A percentile compares a stretch with the other conserved stretches of the same genome.
Conservation (phyloP, 2,329 filamentous ascomycete species). For the Talaromyces verruculosus region DNA sequence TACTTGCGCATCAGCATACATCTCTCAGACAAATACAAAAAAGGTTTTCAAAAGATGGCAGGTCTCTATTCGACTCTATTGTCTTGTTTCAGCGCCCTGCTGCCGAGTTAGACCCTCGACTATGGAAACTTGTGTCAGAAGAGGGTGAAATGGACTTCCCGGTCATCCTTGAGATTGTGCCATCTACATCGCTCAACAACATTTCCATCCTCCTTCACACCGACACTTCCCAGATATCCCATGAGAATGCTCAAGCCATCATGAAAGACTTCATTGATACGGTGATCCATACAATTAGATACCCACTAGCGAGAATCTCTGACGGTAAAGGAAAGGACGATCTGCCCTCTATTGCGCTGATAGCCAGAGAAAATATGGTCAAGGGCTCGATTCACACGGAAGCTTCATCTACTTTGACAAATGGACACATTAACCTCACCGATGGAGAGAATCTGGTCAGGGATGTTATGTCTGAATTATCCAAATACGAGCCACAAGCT, state of each 20-base stretch:
- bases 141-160: constrained; percentile 64
- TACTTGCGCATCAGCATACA: constrained; percentile 70
- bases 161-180: constrained; percentile 72
- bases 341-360: constrained; percentile 32
- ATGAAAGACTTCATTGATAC: constrained; percentile 33
- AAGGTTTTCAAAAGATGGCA: constrained; percentile 46
- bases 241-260: constrained; percentile 28
- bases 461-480: constrained; percentile 59
- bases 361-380: constrained; percentile 17
- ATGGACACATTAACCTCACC: neutral
- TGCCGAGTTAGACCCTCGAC: constrained; percentile 43
- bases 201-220: constrained; percentile 65
- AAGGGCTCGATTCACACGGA: neutral
- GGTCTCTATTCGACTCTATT: constrained; percentile 73
- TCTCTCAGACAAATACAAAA: constrained; percentile 70
- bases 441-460: constrained; percentile 56
- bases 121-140: constrained; percentile 55
- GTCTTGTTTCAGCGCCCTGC: constrained; percentile 71
- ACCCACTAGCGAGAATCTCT: constrained; percentile 32
- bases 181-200: constrained; percentile 52
- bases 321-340: constrained; percentile 25
- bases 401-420: neutral
- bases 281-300: constrained; percentile 36
- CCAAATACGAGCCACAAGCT: constrained; percentile 49
- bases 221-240: constrained; percentile 39